phyloP scores from a whole-genome alignment of 352 stramenopile genomes.

The Phytophthora macrochlamydospora region DNA sequence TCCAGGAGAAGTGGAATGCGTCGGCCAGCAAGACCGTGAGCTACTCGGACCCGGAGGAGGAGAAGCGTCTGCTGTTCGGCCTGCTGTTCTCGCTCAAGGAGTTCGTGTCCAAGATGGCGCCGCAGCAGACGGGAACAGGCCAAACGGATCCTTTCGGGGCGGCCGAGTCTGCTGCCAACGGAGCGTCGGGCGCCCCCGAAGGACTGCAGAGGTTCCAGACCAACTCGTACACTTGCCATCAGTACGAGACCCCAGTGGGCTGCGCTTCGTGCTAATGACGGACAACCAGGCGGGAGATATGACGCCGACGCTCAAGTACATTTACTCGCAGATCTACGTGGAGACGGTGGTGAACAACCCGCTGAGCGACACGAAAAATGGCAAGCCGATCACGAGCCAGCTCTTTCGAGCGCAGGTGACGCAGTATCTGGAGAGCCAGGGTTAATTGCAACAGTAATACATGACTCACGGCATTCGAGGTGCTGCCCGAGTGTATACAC shows the following conservation, averaged over 20 bases:
- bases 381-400: constrained; percentile 79
- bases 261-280: constrained; percentile 92
- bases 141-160: constrained; percentile 18
- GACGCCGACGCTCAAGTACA: constrained; percentile 78
- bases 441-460: too few species aligned
- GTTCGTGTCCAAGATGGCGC: constrained; percentile 83
- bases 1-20: constrained; percentile 90
- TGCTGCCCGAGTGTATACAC: too few species aligned
- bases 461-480: too few species aligned
- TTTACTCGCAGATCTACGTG: constrained; percentile 91
- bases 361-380: constrained; percentile 73
- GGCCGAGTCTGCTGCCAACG: constrained; percentile 19
- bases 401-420: constrained; percentile 75
- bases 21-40: constrained; percentile 64
- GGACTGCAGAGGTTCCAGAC: constrained; percentile 87
- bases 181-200: constrained; percentile 30
- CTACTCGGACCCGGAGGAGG: constrained; percentile 85
- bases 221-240: constrained; percentile 90
- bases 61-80: constrained; percentile 92
- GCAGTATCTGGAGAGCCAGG: constrained; percentile 76
- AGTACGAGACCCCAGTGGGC: constrained; percentile 90
- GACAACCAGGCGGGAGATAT: constrained; percentile 89
- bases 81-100: constrained; percentile 94
- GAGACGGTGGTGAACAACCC: constrained; percentile 92
- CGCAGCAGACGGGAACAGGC: constrained; percentile 20